Evolutionary conservation across 2,329 filamentous ascomycete species (phyloP).

Genomic region (Cylindrodendrum hubeiense): DNA sequence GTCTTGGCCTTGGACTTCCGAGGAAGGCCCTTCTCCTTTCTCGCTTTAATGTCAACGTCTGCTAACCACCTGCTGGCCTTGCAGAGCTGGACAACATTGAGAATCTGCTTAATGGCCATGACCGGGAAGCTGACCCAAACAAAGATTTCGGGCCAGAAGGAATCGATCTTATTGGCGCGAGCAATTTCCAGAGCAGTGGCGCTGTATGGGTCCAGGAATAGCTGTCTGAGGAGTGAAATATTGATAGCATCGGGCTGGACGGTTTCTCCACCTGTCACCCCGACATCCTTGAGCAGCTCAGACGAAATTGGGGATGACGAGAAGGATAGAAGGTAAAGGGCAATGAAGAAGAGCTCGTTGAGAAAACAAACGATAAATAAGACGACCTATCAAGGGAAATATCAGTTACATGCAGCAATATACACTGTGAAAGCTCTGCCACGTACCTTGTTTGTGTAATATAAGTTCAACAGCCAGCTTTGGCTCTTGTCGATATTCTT

Average conservation of each 20-base stretch:
- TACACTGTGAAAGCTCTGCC: conserved; percentile 47
- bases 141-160: conserved; percentile 75
- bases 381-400: conserved; percentile 72
- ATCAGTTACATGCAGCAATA: conserved; percentile 11
- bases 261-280: conserved; percentile 62
- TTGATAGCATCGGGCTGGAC: conserved; percentile 76
- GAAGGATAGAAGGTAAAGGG: conserved; percentile 97
- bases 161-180: conserved; percentile 92
- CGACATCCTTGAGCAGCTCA: conserved; percentile 77
- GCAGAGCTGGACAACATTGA: conserved; percentile 94
- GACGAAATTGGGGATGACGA: conserved; percentile 90
- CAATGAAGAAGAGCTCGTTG: conserved; percentile 98
- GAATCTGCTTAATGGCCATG: conserved; percentile 92
- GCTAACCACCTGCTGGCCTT: conserved; percentile 94
- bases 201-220: conserved; percentile 91
- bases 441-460: conserved; percentile 94
- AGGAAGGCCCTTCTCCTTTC: conserved; percentile 66
- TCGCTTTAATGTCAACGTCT: conserved; percentile 83
- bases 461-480: conserved; percentile 91
- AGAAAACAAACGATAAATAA: conserved; percentile 90
- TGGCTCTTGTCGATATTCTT: conserved; percentile 92
- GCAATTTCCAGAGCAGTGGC: conserved; percentile 93
- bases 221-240: conserved; percentile 75
- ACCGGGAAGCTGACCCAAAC: conserved; percentile 84
- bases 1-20: conserved; percentile 53